phyloP scores from a whole-genome alignment of 805 yeast genomes.

The Lipomyces starkeyi region DNA sequence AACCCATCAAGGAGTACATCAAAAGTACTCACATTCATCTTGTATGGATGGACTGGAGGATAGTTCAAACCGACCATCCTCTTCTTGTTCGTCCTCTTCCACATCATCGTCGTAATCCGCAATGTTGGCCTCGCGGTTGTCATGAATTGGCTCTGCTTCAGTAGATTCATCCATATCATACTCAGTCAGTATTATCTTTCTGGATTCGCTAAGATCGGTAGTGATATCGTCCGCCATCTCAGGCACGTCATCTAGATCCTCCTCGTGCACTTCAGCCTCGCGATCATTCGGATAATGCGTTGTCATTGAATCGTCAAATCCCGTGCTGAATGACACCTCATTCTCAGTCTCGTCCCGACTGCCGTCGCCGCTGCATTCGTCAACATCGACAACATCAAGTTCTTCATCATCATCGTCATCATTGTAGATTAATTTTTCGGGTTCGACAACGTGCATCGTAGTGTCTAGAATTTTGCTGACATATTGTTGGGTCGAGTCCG shows the following conservation, averaged over 20 bases:
- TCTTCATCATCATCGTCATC: constrained; percentile 19
- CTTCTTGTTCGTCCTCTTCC: constrained; percentile 47
- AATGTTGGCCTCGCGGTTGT: not conserved
- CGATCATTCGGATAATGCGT: constrained; percentile 3
- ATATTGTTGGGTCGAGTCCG: not conserved
- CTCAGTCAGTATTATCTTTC: not conserved
- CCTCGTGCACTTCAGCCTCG: not conserved
- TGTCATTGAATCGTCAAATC: not conserved
- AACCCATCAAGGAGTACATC: not conserved
- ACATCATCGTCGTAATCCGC: constrained; percentile 44
- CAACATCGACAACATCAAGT: constrained; percentile 9
- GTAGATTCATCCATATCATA: not conserved
- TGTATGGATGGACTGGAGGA: constrained; percentile 68
- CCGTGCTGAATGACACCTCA: not conserved
- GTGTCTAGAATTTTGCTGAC: not conserved
- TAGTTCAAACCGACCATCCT: constrained; percentile 50
- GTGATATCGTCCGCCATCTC: not conserved
- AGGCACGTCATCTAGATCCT: constrained; percentile 5
- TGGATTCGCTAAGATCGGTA: not conserved
- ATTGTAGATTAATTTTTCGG: not conserved
- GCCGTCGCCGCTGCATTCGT: constrained; percentile 2
- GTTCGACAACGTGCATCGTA: not conserved
- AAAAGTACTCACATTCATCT: constrained; percentile 49
- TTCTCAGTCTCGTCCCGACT: not conserved
- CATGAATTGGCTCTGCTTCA: not conserved